phyloP scores from a whole-genome alignment of 2,329 filamentous ascomycete genomes.

The Onygenales sp. region DNA sequence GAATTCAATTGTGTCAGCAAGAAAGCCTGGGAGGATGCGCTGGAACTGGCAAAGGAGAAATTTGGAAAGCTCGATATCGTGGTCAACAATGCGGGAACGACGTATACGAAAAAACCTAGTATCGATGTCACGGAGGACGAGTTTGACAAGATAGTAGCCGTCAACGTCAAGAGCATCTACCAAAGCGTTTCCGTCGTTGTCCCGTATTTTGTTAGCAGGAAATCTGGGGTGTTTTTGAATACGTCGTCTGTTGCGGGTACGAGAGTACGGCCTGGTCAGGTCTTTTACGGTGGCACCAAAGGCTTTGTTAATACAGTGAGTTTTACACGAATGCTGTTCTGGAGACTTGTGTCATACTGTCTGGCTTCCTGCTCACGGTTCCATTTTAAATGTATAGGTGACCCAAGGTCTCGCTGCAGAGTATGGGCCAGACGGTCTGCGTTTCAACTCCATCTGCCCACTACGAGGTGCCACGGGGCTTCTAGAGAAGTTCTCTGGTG shows the following conservation, averaged over 20 bases:
- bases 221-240: constrained; percentile 21
- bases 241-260: constrained; percentile 33
- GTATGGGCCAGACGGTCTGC: constrained; percentile 9
- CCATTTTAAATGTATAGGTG: constrained; percentile 1
- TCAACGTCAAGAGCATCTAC: constrained; percentile 36
- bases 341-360: neutral
- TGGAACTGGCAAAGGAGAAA: constrained; percentile 13
- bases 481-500: constrained; percentile 8
- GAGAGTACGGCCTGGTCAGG: constrained; percentile 31
- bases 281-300: constrained; percentile 37
- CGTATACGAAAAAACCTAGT: constrained; percentile 31
- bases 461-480: constrained; percentile 12
- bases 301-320: constrained; percentile 33
- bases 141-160: constrained; percentile 33
- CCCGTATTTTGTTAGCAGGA: constrained; percentile 19
- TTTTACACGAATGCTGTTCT: neutral
- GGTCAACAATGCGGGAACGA: constrained; percentile 39
- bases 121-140: constrained; percentile 33
- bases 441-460: constrained; percentile 13
- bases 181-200: constrained; percentile 18
- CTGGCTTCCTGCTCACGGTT: neutral
- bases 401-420: constrained; percentile 9
- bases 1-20: constrained; percentile 17
- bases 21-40: constrained; percentile 16
- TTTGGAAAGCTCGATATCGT: constrained; percentile 30